phyloP scores from a whole-genome alignment of 2,329 filamentous ascomycete genomes.

The Chaetomium olivaceum region DNA sequence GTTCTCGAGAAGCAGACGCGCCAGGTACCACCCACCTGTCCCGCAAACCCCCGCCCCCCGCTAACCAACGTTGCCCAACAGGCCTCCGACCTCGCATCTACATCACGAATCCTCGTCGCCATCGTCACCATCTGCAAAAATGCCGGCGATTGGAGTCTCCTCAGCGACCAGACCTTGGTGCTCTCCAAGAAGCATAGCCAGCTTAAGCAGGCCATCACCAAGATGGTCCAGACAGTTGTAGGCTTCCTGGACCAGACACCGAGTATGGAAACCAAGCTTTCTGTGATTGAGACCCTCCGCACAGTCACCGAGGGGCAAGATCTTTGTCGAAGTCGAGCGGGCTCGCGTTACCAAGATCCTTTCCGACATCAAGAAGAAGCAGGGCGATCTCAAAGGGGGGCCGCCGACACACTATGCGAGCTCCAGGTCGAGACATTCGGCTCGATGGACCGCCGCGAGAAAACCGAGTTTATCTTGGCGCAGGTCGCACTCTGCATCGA shows the following conservation, averaged over 20 bases:
- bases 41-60: conserved; percentile 1
- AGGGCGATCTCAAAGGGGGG: conserved; percentile 88
- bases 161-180: conserved; percentile 94
- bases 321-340: conserved; percentile 98
- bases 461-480: conserved; percentile 97
- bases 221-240: conserved; percentile 98
- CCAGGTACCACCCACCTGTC: conserved; percentile 61
- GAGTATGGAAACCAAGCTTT: conserved; percentile 81
- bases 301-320: conserved; percentile 98
- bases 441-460: conserved; percentile 94
- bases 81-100: conserved; percentile 95
- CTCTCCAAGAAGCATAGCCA: conserved; percentile 99
- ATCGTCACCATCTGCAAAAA: conserved; percentile 96
- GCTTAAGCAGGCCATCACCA: conserved; percentile 97
- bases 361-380: conserved; percentile 94
- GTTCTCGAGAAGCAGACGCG: conserved; percentile 93
- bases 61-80: conserved; percentile 40
- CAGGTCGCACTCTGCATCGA: conserved; percentile 95
- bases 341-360: conserved; percentile 93
- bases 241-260: conserved; percentile 85
- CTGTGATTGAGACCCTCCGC: conserved; percentile 89
- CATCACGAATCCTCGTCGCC: conserved; percentile 80
- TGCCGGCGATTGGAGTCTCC: conserved; percentile 85
- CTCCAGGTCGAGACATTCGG: conserved; percentile 98
- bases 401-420: conserved; percentile 92